Percentiles rank a stretch among this genome's conserved stretches.
Conservation (phyloP, 345 rosid species). For the Pelargonium nanum region DNA sequence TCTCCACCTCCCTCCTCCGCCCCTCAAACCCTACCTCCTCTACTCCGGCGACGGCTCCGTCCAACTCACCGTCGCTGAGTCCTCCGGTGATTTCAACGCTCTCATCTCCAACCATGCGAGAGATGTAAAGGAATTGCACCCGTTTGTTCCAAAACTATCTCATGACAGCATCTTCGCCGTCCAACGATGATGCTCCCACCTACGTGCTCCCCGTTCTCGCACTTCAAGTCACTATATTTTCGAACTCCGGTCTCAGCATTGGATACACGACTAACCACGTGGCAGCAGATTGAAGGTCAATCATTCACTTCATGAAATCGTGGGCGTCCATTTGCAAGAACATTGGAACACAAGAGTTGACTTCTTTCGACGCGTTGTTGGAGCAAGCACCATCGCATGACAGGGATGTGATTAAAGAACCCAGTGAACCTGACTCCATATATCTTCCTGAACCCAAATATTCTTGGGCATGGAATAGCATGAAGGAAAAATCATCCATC, state of each 20-base stretch:
- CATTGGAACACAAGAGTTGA: background rate
- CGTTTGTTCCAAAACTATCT: conserved; percentile 12
- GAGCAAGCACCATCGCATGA: background rate
- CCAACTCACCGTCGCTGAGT: conserved; percentile 14
- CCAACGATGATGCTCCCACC: background rate
- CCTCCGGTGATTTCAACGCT: conserved; percentile 14
- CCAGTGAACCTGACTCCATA: no score
- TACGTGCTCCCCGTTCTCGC: background rate
- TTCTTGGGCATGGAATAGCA: background rate
- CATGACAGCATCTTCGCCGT: background rate
- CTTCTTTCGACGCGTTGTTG: background rate
- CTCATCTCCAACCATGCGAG: conserved; percentile 7
- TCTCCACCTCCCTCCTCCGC: conserved; percentile 14
- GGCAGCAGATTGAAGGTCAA: background rate
- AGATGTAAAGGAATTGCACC: conserved; percentile 6
- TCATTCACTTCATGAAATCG: conserved; percentile 1
- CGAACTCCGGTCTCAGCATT: background rate
- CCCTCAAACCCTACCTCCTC: conserved; percentile 9
- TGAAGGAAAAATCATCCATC: background rate
- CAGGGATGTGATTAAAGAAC: background rate
- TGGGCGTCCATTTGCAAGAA: conserved; percentile 1
- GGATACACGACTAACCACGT: background rate
- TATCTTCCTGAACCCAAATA: background rate
- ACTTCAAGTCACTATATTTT: background rate
- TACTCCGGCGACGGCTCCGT: conserved; percentile 7